These are phyloP conservation scores for Pouteria glomerata DNA, from an alignment of 148 eudicot species.

Conservation along the genomic window DNA sequence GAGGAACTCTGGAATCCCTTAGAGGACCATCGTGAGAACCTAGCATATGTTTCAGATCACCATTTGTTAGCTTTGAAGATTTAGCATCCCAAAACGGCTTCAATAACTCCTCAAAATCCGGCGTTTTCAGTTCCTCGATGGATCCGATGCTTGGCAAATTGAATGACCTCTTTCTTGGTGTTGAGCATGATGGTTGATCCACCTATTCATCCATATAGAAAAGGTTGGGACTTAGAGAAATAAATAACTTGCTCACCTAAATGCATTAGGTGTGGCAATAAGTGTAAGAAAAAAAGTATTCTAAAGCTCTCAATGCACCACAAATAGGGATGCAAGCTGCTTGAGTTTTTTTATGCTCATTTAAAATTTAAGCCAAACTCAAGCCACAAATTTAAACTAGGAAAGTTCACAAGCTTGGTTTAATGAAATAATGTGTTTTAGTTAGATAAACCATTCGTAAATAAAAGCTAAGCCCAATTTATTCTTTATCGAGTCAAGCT, in stretches of 20 bases:
- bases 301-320: too few relatives aligned
- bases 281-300: too few relatives aligned
- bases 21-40: constrained; percentile 43
- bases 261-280: background rate
- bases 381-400: too few relatives aligned
- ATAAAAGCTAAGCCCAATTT: too few relatives aligned
- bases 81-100: constrained; percentile 75
- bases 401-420: too few relatives aligned
- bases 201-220: constrained; percentile 37
- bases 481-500: too few relatives aligned
- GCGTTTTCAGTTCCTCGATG: constrained; percentile 90
- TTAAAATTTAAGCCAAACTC: too few relatives aligned
- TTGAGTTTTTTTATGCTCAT: too few relatives aligned
- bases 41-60: constrained; percentile 58
- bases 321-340: too few relatives aligned
- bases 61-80: constrained; percentile 71
- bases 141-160: constrained; percentile 71
- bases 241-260: too few relatives aligned
- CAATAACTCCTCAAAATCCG: constrained; percentile 76
- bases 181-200: constrained; percentile 95
- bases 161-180: constrained; percentile 75
- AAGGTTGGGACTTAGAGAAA: background rate
- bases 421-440: too few relatives aligned
- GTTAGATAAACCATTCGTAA: too few relatives aligned
- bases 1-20: constrained; percentile 80